Evolutionary conservation across 1,139 yeast genomes (phyloP), one percentile per base, ranked within the genome.

Genomic region (Pichia sp.): DNA sequence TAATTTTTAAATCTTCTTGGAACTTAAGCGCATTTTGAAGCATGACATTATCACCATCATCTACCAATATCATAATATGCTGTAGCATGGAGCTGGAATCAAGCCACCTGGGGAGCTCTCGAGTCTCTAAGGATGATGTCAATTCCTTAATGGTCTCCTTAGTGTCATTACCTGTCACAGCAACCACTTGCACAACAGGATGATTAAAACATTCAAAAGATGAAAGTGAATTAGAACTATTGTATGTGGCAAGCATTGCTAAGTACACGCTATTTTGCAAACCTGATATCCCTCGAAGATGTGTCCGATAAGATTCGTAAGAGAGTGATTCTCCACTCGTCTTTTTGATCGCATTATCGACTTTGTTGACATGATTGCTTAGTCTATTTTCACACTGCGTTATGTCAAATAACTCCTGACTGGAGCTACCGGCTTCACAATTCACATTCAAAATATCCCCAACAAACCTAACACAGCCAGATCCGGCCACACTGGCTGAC

Each of bases 161-260:
- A 1, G 79, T 63, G 42, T 77, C 78, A 11, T 50, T 45, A 11
- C 62, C 62, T 34, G 81, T 69, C 3, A 88, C 66, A 5, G 82
- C 80, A 36, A 87, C 68, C 14, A 88, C 59, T 35, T 88, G 85
- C 2, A 87, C 72, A 1, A 87, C 73, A 0, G 98, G 97, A 55
- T 91, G 97, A 48, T 85, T 81, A 55, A 88, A 81, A 3, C 91
- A 79, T 55, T 91, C 97, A 55, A 85, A 87, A 1, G 94, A 81
- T 3, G 86, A 77, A 6, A 84, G 64, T 18, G 70, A 34, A 3
- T 69, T 69, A 12, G 82, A 68, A 0, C 88, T 68, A 18, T 83
- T 64, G 20, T 84, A 56, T 44, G 77, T 71, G 31, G 79, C 68
- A 45, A 83, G 69, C 47, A 78, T 68, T 32, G 72, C 70, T 42